Conservation (phyloP, 768 basidiomycete species). For the Chlorophyllum brunneum region DNA sequence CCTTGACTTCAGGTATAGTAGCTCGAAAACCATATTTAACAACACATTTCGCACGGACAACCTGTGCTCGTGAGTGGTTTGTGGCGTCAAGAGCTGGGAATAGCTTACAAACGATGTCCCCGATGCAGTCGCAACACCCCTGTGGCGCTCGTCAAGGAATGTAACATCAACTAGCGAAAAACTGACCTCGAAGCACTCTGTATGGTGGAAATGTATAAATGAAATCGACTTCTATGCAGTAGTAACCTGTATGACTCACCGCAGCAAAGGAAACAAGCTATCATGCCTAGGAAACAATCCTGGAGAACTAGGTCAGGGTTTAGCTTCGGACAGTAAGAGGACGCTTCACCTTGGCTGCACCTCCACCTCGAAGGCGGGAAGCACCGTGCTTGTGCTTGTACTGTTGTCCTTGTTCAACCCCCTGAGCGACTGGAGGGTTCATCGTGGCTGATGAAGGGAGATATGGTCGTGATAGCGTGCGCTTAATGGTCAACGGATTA, state of each 20-base stretch:
- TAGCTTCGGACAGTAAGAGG: not conserved
- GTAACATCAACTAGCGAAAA: not conserved
- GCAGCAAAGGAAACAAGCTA: slow-evolving; percentile 72
- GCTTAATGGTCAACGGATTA: not conserved
- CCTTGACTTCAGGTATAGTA: not conserved
- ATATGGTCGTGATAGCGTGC: not conserved
- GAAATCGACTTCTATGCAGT: not conserved
- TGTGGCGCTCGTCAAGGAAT: slow-evolving; percentile 18
- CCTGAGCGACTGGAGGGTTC: slow-evolving; percentile 11
- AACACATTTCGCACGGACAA: slow-evolving; percentile 80
- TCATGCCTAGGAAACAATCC: slow-evolving; percentile 63
- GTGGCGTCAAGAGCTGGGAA: not conserved
- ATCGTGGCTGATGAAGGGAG: slow-evolving; percentile 30
- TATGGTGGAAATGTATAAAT: not conserved
- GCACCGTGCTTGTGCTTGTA: slow-evolving; percentile 45
- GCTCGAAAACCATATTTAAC: slow-evolving; percentile 29
- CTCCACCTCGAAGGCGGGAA: slow-evolving; percentile 66
- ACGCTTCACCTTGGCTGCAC: slow-evolving; percentile 56
- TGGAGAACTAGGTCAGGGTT: slow-evolving; percentile 18
- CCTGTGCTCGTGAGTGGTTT: slow-evolving; percentile 33
- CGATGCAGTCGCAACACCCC: slow-evolving; percentile 69
- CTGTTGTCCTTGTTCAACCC: slow-evolving; percentile 17
- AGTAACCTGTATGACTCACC: slow-evolving; percentile 37
- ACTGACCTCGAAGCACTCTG: slow-evolving; percentile 71
- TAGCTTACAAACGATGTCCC: slow-evolving; percentile 66